Percentiles rank a stretch among this genome's conserved stretches.
These are phyloP conservation scores for Lotus japonicus DNA, from an alignment of 306 rosid species.

Conservation along the genomic window DNA sequence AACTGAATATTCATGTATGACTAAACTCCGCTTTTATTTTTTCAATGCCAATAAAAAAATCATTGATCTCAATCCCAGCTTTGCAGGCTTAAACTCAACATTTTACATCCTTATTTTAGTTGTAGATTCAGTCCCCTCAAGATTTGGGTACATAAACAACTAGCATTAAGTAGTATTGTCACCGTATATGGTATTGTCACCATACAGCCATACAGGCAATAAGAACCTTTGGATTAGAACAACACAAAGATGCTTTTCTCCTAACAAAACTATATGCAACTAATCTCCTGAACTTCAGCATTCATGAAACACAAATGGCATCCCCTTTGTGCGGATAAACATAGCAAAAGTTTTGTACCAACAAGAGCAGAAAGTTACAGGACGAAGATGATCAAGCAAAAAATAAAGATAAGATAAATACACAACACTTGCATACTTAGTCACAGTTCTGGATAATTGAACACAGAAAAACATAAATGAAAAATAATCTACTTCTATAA, in stretches of 20 bases:
- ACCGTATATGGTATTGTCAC: neutral
- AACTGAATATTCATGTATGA: neutral
- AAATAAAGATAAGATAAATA: neutral
- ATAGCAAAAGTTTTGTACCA: neutral
- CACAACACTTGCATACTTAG: neutral
- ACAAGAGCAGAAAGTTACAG: neutral
- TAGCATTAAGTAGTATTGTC: neutral
- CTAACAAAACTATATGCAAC: neutral
- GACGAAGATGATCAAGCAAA: neutral
- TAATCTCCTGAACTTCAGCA: neutral
- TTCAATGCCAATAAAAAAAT: neutral
- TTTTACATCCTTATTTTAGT: neutral
- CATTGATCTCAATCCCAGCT: neutral
- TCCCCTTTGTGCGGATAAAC: no score
- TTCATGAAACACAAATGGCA: neutral
- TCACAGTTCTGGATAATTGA: neutral
- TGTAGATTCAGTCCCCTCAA: neutral
- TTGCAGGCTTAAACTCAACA: neutral
- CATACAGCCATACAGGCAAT: neutral
- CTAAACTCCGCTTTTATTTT: neutral
- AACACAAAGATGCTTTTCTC: neutral
- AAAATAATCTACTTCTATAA: no score
- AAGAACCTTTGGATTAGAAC: neutral
- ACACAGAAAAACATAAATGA: neutral
- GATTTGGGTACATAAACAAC: neutral